Base-by-base conservation (phyloP, 306 rosid species). In the Ceratonia siliqua region DNA sequence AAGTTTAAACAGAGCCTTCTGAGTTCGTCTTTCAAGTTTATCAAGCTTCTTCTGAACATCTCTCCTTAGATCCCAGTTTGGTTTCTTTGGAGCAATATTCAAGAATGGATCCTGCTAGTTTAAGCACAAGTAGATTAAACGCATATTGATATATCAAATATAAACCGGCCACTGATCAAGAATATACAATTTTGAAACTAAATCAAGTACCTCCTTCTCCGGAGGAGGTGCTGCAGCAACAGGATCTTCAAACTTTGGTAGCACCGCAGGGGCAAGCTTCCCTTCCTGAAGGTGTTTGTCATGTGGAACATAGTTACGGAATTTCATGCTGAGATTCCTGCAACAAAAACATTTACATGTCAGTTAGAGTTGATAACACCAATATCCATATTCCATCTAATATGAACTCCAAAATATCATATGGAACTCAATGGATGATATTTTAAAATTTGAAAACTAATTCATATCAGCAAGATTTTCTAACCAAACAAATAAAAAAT, bases 11-110 rank as follows among this genome's bases (percentile, higher is more conserved):
- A 94, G 68, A 73, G 97, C 96, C 81, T 92, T 94, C 74, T 88
- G 97, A 58, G 99, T 90, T 56, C 91, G 86, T 67, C 80, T 90
- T 76, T 90, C 99, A n/a, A 94, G 93, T 87, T 90, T 92, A 82
- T 94, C 97, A 33, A 94, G 88, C 89, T 89, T 94, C 89, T 90
- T 94, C 87, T 94, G 97, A 78, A 94, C 99, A 38, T 92, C 99
- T 84, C 97, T 88, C 18, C 95, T 65, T 17, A 94, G 82, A 68
- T 94, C 99, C 99, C 99, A 94, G 62, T 94, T 94, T 27, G 99
- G 99, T 72, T 94, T 94, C 80, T 94, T 94, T 11, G 99, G 97
- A 77, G 99, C 97, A 78, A 94, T 94, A 74, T 88, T 94, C 62
- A 94, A 89, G 62, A 94, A 92, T 7, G 96, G 99, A 33, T 94